Evolutionary conservation across 148 eudicot species (phyloP), one percentile per base, ranked within the genome.

Genomic region (Camellia granthamiana): DNA sequence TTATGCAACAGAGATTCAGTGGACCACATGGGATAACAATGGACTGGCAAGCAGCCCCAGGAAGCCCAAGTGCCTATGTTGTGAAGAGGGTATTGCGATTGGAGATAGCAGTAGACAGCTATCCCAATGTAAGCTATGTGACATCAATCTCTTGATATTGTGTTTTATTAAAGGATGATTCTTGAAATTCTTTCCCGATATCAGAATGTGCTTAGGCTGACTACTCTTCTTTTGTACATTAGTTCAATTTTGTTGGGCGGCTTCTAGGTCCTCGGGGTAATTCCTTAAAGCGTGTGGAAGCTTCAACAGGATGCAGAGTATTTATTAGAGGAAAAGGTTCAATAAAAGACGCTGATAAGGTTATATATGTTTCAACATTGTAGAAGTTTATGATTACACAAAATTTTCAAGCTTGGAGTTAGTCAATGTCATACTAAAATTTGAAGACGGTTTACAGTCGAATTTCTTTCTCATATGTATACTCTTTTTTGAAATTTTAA

Each of bases 171-270:
- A 65, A 76, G 64, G 19, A 14, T 10, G 30, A 21, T 77, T 49
- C 4, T 78, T 5, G 46, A 52, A 54, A 23, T 7, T 54, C 59
- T 23, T 55, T 66, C 68, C 43, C 46, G 42, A 7, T n/a, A 81
- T 59, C 38, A 46, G 1, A 16, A 43, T 69, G 51, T 49, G 70
- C 19, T 60, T 42, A 14, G 19, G 21, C 84, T 81, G 80, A 82
- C 80, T 62, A 19, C 30, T n/a, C 52, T 11, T 81, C 15, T 77
- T 69, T 58, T 74, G 72, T 64, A 69, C 65, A 51, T 67, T 69
- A 86, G 90, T 88, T 86, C 85, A 88, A 88, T 71, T 88, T 88
- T 78, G 90, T 88, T 68, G 90, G 90, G 71, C 78, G 90, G 77
- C 87, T 88, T 74, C 76, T 88, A 78, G 90, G 90, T 74, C 90